Percentiles rank a stretch among this genome's conserved stretches.
These are phyloP conservation scores for Theileria parva DNA, from an alignment of 169 alveolate species.

Conservation along the genomic window DNA sequence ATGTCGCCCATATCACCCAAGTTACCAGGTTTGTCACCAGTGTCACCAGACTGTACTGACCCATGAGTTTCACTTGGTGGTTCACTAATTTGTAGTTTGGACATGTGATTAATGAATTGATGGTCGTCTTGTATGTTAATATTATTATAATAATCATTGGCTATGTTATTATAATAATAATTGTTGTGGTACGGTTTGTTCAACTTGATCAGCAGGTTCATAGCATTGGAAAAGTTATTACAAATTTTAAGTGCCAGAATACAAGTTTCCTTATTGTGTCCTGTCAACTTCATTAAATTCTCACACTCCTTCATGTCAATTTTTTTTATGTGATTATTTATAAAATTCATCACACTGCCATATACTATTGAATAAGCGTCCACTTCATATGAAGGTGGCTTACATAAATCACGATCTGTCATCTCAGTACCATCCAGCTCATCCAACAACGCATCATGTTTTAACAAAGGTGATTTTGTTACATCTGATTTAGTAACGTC, in stretches of 20 bases:
- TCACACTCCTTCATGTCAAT: constrained; percentile 21
- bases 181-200: constrained; percentile 12
- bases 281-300: constrained; percentile 16
- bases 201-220: constrained; percentile 34
- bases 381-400: neutral
- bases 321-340: constrained; percentile 43
- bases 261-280: constrained; percentile 45
- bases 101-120: neutral
- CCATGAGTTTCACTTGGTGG: neutral
- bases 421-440: neutral
- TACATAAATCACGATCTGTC: neutral
- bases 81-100: neutral
- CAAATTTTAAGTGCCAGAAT: constrained; percentile 43
- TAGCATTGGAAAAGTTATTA: constrained; percentile 28
- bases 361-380: constrained; percentile 11
- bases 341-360: constrained; percentile 34
- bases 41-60: no score
- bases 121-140: neutral
- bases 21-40: neutral
- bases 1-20: neutral
- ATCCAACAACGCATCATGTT: neutral
- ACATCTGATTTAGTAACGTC: no score
- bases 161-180: constrained; percentile 24
- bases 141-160: constrained; percentile 12
- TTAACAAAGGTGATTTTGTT: no score